Evolutionary conservation across 73 alveolate genomes (phyloP), one percentile per base, ranked within the genome.

Genomic region (Paramecium pentaurelia): DNA sequence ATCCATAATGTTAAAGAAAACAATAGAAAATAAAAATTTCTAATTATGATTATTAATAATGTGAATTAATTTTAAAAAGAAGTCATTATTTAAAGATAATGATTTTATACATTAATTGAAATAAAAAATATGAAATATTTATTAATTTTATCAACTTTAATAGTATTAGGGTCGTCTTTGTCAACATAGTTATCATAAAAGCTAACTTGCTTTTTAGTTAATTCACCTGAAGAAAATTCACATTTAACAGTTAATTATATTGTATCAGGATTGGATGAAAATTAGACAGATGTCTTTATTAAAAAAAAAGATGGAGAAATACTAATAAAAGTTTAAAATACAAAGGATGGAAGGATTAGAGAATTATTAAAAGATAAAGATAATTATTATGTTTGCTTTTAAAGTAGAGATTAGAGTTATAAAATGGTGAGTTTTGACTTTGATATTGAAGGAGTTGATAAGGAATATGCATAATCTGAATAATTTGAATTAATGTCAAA

Each of bases 381-480:
- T 18, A 47, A 42, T 11, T 80, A 80, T 49, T 80, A 40, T 18
- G 25, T 80, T 27, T 80, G 91, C 18, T 80, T 80, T 14, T 32
- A 28, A 18, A 80, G 45, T 44, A 20, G 25, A 12, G 73, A 80
- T 80, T 18, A 36, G 6, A 36, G 54, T 10, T 44, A 45, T 25
- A 80, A 80, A 25, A 47, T 42, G 71, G 91, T 47, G 16, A 80
- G 75, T 25, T 44, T 44, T 47, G 91, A 80, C 14, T 45, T 80
- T 47, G 91, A 80, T 45, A 80, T 80, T 45, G 54, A 42, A 32
- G 77, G 91, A 80, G 91, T 80, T 16, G 91, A 80, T 44, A 80
- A 80, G 27, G 75, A 80, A 32, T 80, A 45, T 42, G 91, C 91
- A 32, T 80, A 80, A 49, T 45, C 45, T 8, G 77, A 80, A 14